These are phyloP conservation scores for Lactarius quietus DNA, from an alignment of 768 basidiomycete genomes.

Conservation along the genomic window DNA sequence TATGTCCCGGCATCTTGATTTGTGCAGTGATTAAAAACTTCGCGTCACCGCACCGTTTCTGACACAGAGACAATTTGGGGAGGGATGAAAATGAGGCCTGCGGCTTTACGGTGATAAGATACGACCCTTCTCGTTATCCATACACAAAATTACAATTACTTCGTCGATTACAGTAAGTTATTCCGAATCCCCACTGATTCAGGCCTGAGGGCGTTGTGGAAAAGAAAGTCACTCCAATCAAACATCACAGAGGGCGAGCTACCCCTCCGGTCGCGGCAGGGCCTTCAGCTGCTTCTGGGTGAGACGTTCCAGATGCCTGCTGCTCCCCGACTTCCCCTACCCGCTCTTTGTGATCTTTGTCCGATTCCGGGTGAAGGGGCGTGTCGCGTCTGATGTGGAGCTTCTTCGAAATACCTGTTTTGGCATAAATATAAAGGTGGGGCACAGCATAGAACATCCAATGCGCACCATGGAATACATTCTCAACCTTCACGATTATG, in stretches of 20 bases:
- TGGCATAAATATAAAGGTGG: not conserved
- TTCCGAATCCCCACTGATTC: too few species aligned
- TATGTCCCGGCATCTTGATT: slow-evolving; percentile 7
- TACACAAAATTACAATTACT: not conserved
- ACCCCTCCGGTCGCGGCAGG: not conserved
- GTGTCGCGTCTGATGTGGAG: not conserved
- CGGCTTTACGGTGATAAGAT: not conserved
- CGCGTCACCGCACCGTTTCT: not conserved
- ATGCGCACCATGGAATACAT: not conserved
- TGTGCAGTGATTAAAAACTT: not conserved
- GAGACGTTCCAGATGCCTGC: not conserved
- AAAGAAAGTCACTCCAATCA: too few species aligned
- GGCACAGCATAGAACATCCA: not conserved
- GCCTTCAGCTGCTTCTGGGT: not conserved
- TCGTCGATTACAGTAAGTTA: too few species aligned
- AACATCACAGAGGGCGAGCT: not conserved
- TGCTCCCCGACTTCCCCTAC: not conserved
- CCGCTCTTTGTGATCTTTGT: not conserved
- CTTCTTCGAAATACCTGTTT: not conserved
- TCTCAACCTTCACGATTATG: slow-evolving; percentile 1
- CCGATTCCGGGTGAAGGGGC: not conserved
- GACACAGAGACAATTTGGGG: not conserved
- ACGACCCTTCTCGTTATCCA: not conserved
- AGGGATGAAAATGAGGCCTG: not conserved
- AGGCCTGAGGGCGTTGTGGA: too few species aligned